Evolutionary conservation across 768 basidiomycete species (phyloP).

Genomic region (Terana coerulea): DNA sequence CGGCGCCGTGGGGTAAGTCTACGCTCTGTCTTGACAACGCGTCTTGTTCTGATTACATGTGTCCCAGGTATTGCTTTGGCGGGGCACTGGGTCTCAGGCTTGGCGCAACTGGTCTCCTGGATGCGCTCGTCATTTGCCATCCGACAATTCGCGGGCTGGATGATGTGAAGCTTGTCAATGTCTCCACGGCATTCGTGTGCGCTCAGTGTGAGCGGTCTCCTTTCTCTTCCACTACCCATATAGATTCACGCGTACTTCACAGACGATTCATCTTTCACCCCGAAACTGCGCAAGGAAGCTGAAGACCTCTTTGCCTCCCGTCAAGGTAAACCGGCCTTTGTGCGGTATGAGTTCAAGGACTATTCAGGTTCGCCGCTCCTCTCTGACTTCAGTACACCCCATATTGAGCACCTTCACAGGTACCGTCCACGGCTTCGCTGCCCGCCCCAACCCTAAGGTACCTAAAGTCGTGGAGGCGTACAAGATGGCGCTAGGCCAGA

Average conservation of each 20-base stretch:
- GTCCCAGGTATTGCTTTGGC: conserved; percentile 36
- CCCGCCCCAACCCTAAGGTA: conserved; percentile 38
- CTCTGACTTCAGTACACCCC: background rate
- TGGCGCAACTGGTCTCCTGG: conserved; percentile 28
- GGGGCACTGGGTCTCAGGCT: conserved; percentile 27
- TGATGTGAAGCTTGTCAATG: conserved; percentile 32
- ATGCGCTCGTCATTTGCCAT: conserved; percentile 38
- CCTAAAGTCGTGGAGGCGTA: conserved; percentile 42
- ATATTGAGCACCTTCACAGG: conserved; percentile 25
- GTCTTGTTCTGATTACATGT: background rate
- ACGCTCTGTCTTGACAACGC: background rate
- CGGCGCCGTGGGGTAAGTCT: conserved; percentile 37
- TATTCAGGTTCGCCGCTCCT: conserved; percentile 27
- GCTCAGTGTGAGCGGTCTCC: background rate
- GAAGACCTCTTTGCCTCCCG: conserved; percentile 29
- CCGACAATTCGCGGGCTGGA: conserved; percentile 30
- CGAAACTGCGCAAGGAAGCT: conserved; percentile 21
- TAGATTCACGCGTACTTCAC: background rate
- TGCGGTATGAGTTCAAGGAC: conserved; percentile 32
- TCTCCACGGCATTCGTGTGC: conserved; percentile 12
- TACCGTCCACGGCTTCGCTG: conserved; percentile 47
- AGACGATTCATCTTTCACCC: conserved; percentile 32
- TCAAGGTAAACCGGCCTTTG: conserved; percentile 20
- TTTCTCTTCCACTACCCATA: background rate
- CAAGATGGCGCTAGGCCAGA: conserved; percentile 38